These are phyloP conservation scores for Parsonsia alboflavescens DNA, from an alignment of 257 asterid genomes.

Conservation along the genomic window DNA sequence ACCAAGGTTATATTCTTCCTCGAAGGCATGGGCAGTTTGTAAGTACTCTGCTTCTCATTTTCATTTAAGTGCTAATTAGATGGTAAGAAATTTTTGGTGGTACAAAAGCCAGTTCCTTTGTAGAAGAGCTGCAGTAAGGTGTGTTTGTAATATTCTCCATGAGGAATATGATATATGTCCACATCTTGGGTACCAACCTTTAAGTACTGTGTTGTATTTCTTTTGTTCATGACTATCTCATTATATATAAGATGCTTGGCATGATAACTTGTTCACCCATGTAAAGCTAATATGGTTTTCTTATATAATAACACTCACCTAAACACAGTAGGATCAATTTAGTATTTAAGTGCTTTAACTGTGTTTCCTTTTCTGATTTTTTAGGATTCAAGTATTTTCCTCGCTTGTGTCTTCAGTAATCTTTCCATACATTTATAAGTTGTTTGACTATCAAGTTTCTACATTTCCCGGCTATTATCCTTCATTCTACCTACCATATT, in stretches of 20 bases:
- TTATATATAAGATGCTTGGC: background rate
- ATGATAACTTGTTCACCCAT: background rate
- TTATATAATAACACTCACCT: background rate
- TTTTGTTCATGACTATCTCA: background rate
- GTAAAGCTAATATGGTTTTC: background rate
- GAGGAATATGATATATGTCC: no score
- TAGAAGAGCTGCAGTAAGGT: background rate
- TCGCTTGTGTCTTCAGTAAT: background rate
- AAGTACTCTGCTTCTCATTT: slow-evolving; percentile 29
- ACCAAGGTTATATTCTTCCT: slow-evolving; percentile 91
- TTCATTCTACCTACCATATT: background rate
- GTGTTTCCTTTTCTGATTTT: background rate
- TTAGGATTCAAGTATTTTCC: background rate
- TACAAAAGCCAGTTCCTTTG: background rate
- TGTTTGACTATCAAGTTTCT: background rate
- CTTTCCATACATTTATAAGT: background rate
- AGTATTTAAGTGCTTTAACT: background rate
- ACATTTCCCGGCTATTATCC: no score
- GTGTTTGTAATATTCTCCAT: background rate
- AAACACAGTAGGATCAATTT: background rate
- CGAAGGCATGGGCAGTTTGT: slow-evolving; percentile 77
- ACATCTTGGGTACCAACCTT: no score
- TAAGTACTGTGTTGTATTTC: background rate
- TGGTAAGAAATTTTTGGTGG: background rate
- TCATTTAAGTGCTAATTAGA: background rate